Evolutionary conservation across 495 filamentous ascomycete species (phyloP).

Genomic region (Parachaetomium inaequale): DNA sequence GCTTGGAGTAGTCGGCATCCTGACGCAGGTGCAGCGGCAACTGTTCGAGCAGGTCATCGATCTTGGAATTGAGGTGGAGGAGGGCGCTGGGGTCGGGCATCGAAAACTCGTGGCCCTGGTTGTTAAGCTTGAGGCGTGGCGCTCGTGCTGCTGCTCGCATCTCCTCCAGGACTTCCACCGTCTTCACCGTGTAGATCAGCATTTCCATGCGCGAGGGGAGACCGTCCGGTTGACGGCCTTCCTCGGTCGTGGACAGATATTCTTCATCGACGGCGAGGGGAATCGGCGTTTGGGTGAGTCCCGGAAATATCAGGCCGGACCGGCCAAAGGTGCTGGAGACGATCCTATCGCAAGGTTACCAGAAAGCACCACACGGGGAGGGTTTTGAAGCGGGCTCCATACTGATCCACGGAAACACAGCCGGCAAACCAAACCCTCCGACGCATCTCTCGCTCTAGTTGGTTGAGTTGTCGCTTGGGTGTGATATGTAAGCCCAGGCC

Average conservation of each 20-base stretch:
- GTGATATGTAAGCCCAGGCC: slow-evolving; percentile 36
- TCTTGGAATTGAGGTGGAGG: slow-evolving; percentile 11
- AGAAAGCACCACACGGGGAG: background rate
- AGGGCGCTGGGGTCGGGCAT: slow-evolving; percentile 17
- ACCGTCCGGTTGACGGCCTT: slow-evolving; percentile 18
- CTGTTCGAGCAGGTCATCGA: slow-evolving; percentile 15
- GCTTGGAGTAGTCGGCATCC: slow-evolving; percentile 5
- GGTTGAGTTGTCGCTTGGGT: slow-evolving; percentile 17
- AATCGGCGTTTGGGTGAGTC: slow-evolving; percentile 14
- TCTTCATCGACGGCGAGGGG: slow-evolving; percentile 34
- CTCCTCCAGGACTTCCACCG: background rate
- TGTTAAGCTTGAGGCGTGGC: background rate
- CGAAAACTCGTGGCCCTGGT: background rate
- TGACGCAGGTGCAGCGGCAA: slow-evolving; percentile 14
- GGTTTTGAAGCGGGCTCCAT: background rate
- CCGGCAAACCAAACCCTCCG: slow-evolving; percentile 39
- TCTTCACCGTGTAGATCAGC: background rate
- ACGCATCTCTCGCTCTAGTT: slow-evolving; percentile 36
- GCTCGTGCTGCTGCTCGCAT: slow-evolving; percentile 1
- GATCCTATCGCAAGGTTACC: slow-evolving; percentile 23
- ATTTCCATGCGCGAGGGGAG: slow-evolving; percentile 14
- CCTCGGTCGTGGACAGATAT: slow-evolving; percentile 22
- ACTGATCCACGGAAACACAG: slow-evolving; percentile 42
- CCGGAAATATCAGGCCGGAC: slow-evolving; percentile 28
- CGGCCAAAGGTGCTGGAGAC: slow-evolving; percentile 37